Evolutionary conservation across 352 stramenopile genomes (phyloP).

Genomic region (Globisporangium paddicum): DNA sequence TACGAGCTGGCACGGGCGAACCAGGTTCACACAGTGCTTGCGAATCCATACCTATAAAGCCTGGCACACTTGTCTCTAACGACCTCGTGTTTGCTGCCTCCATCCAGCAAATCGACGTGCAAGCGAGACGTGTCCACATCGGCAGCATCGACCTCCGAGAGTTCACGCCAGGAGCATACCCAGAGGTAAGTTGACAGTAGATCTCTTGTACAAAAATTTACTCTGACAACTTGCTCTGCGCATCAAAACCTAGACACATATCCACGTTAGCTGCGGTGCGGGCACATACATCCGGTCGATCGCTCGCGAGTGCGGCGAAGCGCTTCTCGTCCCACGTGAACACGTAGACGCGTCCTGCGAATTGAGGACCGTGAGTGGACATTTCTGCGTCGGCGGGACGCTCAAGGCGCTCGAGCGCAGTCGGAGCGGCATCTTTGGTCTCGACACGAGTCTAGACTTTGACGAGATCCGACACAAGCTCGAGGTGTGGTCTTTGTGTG

Average conservation of each 20-base stretch:
- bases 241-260: slow-evolving; percentile 19
- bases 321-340: slow-evolving; percentile 32
- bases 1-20: slow-evolving; percentile 72
- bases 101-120: slow-evolving; percentile 47
- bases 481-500: slow-evolving; percentile 23
- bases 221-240: background rate
- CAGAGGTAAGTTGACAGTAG: slow-evolving; percentile 60
- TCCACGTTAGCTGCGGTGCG: slow-evolving; percentile 60
- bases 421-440: slow-evolving; percentile 50
- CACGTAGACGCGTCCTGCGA: slow-evolving; percentile 17
- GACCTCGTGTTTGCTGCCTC: slow-evolving; percentile 3
- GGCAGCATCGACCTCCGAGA: slow-evolving; percentile 46
- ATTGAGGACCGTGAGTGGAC: slow-evolving; percentile 24
- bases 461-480: slow-evolving; percentile 42
- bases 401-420: slow-evolving; percentile 59
- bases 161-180: slow-evolving; percentile 48
- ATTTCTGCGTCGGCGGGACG: slow-evolving; percentile 56
- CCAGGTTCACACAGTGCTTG: slow-evolving; percentile 19
- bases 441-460: slow-evolving; percentile 48
- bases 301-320: slow-evolving; percentile 76
- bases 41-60: too few relatives aligned
- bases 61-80: background rate
- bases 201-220: too few relatives aligned
- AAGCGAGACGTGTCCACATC: slow-evolving; percentile 58
- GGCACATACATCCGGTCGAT: slow-evolving; percentile 89